phyloP scores from a whole-genome alignment of 2,329 filamentous ascomycete species.

The Teratosphaeria gauchensis region DNA sequence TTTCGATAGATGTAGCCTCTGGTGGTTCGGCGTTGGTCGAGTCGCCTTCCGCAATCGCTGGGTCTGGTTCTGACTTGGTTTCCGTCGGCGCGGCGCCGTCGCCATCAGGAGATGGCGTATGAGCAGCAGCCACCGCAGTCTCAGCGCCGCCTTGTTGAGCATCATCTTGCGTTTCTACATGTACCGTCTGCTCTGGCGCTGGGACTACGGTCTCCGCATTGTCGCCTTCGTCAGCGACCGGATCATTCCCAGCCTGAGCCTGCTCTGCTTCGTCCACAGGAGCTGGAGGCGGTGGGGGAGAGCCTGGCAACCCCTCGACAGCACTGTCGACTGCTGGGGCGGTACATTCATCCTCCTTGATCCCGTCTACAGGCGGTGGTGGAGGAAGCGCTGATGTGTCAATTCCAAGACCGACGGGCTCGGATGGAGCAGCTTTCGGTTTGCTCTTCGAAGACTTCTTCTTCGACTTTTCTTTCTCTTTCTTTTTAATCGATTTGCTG shows the following conservation, averaged over 20 bases:
- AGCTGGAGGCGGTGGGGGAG: background rate
- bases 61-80: background rate
- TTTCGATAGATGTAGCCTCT: background rate
- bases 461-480: slow-evolving; percentile 1
- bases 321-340: background rate
- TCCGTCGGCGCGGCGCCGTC: background rate
- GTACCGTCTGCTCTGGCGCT: background rate
- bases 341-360: background rate
- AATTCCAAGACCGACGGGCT: background rate
- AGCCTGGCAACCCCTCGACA: background rate
- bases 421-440: background rate
- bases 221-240: background rate
- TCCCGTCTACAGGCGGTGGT: background rate
- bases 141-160: background rate
- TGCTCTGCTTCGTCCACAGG: background rate
- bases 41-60: background rate
- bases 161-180: background rate
- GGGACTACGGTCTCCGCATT: background rate
- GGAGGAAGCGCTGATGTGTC: background rate
- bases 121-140: background rate
- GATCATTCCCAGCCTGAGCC: background rate
- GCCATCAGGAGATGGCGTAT: background rate
- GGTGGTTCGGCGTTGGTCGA: background rate
- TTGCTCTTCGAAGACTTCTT: slow-evolving; percentile 3
- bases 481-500: background rate